Percentiles rank a stretch among this genome's conserved stretches.
These are phyloP conservation scores for Geoglossum cookeanum DNA, from an alignment of 2,329 filamentous ascomycete species.

Conservation along the genomic window DNA sequence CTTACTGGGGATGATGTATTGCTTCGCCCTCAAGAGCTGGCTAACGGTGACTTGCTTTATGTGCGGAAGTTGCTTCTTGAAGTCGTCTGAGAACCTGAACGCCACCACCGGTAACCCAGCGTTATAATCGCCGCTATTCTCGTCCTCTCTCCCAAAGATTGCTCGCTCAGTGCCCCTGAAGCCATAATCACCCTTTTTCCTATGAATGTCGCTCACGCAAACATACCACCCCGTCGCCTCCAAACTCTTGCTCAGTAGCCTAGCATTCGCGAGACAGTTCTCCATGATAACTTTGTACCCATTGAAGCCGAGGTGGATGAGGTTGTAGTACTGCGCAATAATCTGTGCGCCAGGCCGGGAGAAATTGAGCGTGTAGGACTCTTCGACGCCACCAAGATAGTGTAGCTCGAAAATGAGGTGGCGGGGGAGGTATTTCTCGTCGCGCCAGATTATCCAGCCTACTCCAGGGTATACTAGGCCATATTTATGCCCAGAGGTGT, in stretches of 20 bases:
- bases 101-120: constrained; percentile 49
- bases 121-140: constrained; percentile 41
- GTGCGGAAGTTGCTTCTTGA: constrained; percentile 39
- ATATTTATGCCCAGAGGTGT: constrained; percentile 42
- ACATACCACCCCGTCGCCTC: constrained; percentile 48
- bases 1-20: constrained; percentile 50
- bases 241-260: constrained; percentile 41
- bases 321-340: constrained; percentile 54
- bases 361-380: constrained; percentile 55
- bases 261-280: constrained; percentile 44
- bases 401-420: constrained; percentile 52
- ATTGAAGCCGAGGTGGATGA: constrained; percentile 48
- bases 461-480: constrained; percentile 47
- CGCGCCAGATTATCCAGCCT: constrained; percentile 53
- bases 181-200: constrained; percentile 29
- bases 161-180: constrained; percentile 20
- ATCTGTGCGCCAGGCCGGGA: constrained; percentile 50
- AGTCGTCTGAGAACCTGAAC: constrained; percentile 42
- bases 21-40: constrained; percentile 42
- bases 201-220: constrained; percentile 46
- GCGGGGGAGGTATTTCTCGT: constrained; percentile 43
- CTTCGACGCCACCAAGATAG: constrained; percentile 53
- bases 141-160: constrained; percentile 22
- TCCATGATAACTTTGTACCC: constrained; percentile 48
- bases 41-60: constrained; percentile 45